phyloP scores from a whole-genome alignment of 495 filamentous ascomycete species.

The Cairneyella variabilis region DNA sequence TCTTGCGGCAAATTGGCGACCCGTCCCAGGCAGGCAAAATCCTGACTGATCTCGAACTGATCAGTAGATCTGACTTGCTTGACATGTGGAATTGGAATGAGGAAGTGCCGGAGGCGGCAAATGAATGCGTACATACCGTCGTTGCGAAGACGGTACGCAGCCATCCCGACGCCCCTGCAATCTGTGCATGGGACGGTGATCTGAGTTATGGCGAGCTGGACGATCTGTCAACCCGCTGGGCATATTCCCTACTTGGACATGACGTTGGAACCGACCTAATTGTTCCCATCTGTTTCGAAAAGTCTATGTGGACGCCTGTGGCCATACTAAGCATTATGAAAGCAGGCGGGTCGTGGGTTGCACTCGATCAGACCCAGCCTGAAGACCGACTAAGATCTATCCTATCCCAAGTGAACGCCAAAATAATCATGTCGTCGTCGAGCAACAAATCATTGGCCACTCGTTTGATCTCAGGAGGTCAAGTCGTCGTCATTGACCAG shows the following conservation, averaged over 20 bases:
- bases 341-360: constrained; percentile 30
- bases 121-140: constrained; percentile 43
- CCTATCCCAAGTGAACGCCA: no score
- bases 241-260: background rate
- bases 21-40: no score
- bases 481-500: background rate
- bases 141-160: constrained; percentile 36
- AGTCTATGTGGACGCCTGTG: constrained; percentile 38
- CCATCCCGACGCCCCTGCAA: background rate
- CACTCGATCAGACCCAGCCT: background rate
- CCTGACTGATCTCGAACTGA: no score
- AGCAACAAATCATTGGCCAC: background rate
- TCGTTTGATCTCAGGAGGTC: background rate
- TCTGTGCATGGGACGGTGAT: constrained; percentile 34
- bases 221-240: background rate
- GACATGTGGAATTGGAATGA: constrained; percentile 25
- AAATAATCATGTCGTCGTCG: no score
- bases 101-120: constrained; percentile 20
- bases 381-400: no score
- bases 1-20: background rate
- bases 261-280: no score
- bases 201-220: constrained; percentile 29
- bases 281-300: constrained; percentile 33
- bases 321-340: constrained; percentile 36
- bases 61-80: no score